Evolutionary conservation across 768 basidiomycete species (phyloP).

Genomic region (Fomitopsis pulvina): DNA sequence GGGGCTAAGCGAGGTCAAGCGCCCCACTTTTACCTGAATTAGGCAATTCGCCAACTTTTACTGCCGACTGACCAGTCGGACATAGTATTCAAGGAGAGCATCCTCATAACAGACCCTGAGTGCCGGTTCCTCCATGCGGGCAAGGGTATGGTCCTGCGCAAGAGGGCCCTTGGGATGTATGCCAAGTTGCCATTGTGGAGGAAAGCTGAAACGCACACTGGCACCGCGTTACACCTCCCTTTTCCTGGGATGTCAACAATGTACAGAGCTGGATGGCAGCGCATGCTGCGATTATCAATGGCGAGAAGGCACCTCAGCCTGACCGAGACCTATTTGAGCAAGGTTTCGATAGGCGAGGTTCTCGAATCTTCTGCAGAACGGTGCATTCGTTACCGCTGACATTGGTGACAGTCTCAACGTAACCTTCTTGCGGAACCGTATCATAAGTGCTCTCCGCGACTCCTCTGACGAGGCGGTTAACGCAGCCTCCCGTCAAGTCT

Average conservation of each 20-base stretch:
- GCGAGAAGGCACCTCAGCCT: constrained; percentile 19
- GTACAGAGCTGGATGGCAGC: constrained; percentile 11
- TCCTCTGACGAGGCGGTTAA: constrained; percentile 3
- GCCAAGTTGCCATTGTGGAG: constrained; percentile 19
- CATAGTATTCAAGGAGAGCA: constrained; percentile 48
- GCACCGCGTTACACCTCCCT: constrained; percentile 7
- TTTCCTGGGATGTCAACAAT: constrained; percentile 4
- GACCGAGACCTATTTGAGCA: constrained; percentile 32
- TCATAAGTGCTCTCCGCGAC: constrained; percentile 22
- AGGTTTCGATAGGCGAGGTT: constrained; percentile 31
- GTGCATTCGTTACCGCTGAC: not conserved
- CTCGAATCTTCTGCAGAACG: not conserved
- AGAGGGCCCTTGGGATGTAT: constrained; percentile 33
- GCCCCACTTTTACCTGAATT: too few relatives aligned
- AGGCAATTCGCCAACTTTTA: too few relatives aligned
- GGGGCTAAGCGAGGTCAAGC: too few relatives aligned
- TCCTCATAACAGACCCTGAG: constrained; percentile 33
- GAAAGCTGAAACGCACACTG: constrained; percentile 7
- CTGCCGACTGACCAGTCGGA: too few relatives aligned
- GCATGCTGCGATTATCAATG: constrained; percentile 10
- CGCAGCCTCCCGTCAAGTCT: constrained; percentile 2
- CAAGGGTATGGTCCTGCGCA: constrained; percentile 41
- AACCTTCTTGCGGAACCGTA: constrained; percentile 27
- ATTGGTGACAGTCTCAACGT: constrained; percentile 18
- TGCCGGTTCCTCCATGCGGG: constrained; percentile 40